Evolutionary conservation across 371 early-diverging fungal genomes (phyloP), one percentile per base, ranked within the genome.

Genomic region (Dinochytrium kinnereticum): DNA sequence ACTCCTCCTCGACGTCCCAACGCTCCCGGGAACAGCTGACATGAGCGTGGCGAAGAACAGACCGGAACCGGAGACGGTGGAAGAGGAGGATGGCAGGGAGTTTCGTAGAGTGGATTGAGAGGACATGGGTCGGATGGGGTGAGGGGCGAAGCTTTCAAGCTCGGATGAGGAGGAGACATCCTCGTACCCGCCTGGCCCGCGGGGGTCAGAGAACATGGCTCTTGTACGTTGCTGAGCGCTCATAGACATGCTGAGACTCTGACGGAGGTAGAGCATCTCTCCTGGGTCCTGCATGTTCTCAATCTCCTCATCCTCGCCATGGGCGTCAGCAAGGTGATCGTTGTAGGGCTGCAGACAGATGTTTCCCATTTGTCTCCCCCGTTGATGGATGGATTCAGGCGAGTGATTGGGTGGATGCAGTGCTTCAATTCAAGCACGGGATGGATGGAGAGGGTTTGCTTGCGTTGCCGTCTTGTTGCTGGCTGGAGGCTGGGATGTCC

Each of bases 321-420:
- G 61, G 34, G 3, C 24, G 61, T 33, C 61, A 36, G 36, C 24
- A 2, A 2, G 34, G 36, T 10, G 34, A 36, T 34, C 61, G 3
- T 34, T 7, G 61, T 34, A 61, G 19, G 61, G 61, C 36, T 61
- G 34, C 13, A 61, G 36, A 26, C 61, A 61, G 15, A 61, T 37
- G 61, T 61, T 61, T 30, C 61, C 61, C 61, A 61, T 61, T 7
- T n/a, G n/a, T n/a, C n/a, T n/a, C n/a, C n/a, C n/a, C n/a, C n/a
- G n/a, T n/a, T n/a, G n/a, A n/a, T n/a, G n/a, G n/a, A n/a, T n/a
- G n/a, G n/a, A n/a, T n/a, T n/a, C n/a, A n/a, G n/a, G n/a, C n/a
- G n/a, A n/a, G n/a, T n/a, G n/a, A n/a, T n/a, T n/a, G n/a, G n/a
- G n/a, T n/a, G n/a, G n/a, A n/a, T n/a, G n/a, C n/a, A n/a, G n/a